Evolutionary conservation across 2,329 filamentous ascomycete species (phyloP).

Genomic region (Fusarium tjaetaba): DNA sequence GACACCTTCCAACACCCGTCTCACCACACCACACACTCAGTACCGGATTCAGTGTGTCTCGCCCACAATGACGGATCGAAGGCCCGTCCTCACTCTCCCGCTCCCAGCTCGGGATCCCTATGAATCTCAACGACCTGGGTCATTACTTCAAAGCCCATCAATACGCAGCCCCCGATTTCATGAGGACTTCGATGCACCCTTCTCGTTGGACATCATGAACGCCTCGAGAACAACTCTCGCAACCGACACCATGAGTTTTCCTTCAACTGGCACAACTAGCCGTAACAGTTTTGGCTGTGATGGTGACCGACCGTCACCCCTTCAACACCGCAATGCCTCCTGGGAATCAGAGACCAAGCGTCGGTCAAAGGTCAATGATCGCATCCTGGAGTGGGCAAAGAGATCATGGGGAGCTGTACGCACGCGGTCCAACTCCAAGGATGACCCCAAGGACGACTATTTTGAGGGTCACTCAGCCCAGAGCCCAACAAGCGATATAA

Average conservation of each 20-base stretch:
- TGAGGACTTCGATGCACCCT: conserved; percentile 53
- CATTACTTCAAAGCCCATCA: conserved; percentile 33
- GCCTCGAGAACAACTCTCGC: conserved; percentile 44
- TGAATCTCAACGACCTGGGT: conserved; percentile 35
- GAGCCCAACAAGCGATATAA: conserved; percentile 31
- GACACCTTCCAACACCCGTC: not conserved
- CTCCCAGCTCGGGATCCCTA: conserved; percentile 37
- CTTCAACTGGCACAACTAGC: conserved; percentile 34
- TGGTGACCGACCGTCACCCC: conserved; percentile 28
- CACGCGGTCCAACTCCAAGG: conserved; percentile 39
- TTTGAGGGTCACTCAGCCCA: conserved; percentile 23
- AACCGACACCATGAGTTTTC: conserved; percentile 42
- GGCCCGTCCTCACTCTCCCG: conserved; percentile 43
- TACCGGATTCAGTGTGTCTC: conserved; percentile 26
- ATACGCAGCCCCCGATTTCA: conserved; percentile 49
- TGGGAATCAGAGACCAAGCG: conserved; percentile 44
- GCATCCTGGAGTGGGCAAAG: conserved; percentile 49
- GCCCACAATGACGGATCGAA: conserved; percentile 42
- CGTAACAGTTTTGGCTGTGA: conserved; percentile 44
- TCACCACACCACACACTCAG: not conserved
- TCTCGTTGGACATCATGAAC: conserved; percentile 50
- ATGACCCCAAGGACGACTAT: conserved; percentile 38
- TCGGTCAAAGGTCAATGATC: conserved; percentile 47
- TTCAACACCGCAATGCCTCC: conserved; percentile 41
- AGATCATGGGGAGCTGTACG: conserved; percentile 45